Conservation (phyloP, 176 grass and related monocot genomes). For the Carex parvula region DNA sequence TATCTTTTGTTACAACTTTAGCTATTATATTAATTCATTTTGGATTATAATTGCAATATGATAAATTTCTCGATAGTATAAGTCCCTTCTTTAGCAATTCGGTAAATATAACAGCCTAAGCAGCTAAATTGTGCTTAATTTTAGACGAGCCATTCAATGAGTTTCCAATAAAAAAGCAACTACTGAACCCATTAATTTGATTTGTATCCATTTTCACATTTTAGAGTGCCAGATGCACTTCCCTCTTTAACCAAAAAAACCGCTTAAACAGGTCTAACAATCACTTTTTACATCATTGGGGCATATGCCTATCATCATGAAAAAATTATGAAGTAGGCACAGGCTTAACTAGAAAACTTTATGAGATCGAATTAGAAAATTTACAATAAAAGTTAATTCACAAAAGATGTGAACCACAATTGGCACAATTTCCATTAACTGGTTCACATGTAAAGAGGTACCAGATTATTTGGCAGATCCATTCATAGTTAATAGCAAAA, state of each 20-base stretch:
- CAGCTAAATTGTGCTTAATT: not conserved
- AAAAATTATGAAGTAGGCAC: not conserved
- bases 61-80: not conserved
- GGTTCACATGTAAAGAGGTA: not conserved
- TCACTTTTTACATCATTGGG: not conserved
- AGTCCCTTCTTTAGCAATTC: not conserved
- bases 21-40: not conserved
- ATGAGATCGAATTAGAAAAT: not conserved
- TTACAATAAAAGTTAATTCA: not conserved
- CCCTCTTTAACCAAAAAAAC: not conserved
- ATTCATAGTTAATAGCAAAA: not conserved
- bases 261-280: not conserved
- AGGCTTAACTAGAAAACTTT: not conserved
- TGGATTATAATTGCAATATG: not conserved
- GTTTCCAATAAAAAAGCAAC: not conserved
- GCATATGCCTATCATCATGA: not conserved
- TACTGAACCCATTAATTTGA: not conserved
- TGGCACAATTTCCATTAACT: not conserved
- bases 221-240: not conserved
- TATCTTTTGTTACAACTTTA: not conserved
- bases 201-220: not conserved
- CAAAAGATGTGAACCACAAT: not conserved
- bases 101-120: not conserved
- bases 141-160: not conserved
- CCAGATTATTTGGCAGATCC: not conserved